A percentile compares a stretch with the other conserved stretches of the same genome.
Conservation (phyloP, 2,329 filamentous ascomycete genomes). For the Dothiorella sarmentorum region DNA sequence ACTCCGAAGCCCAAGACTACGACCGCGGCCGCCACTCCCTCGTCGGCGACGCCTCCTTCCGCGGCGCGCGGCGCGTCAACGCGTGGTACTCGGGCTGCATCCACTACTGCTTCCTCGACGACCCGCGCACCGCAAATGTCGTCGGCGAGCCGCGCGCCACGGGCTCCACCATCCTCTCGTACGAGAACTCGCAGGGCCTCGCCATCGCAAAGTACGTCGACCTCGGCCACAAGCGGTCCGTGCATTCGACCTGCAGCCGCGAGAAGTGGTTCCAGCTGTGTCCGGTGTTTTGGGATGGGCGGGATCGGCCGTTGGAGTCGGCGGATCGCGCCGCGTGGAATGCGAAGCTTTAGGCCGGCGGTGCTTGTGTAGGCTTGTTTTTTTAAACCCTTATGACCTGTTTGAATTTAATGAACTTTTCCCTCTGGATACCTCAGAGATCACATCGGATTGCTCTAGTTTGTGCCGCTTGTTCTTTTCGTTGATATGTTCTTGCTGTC, state of each 20-base stretch:
- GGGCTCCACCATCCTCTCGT: slow-evolving; percentile 66
- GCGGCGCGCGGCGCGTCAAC: slow-evolving; percentile 54
- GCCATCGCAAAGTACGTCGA: slow-evolving; percentile 70
- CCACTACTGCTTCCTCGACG: slow-evolving; percentile 59
- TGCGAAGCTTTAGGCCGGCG: neutral
- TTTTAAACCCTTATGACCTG: too few species aligned
- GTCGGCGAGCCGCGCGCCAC: slow-evolving; percentile 71
- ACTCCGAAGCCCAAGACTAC: slow-evolving; percentile 54
- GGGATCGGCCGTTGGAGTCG: neutral
- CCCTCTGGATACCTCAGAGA: too few species aligned
- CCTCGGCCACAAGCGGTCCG: slow-evolving; percentile 67
- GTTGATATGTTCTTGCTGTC: too few species aligned
- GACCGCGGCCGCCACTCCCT: slow-evolving; percentile 60
- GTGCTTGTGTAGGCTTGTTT: too few species aligned
- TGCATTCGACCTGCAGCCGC: slow-evolving; percentile 61
- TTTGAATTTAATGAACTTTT: too few species aligned
- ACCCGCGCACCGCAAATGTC: slow-evolving; percentile 52
- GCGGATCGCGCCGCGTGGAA: neutral
- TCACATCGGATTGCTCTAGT: too few species aligned
- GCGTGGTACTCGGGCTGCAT: slow-evolving; percentile 58
- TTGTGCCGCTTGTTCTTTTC: too few species aligned
- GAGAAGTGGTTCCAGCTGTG: slow-evolving; percentile 69
- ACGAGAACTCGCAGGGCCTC: slow-evolving; percentile 72
- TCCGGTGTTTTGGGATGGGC: slow-evolving; percentile 41
- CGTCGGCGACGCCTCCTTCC: slow-evolving; percentile 55